Conservation (phyloP, 2,329 filamentous ascomycete species). For the Myriosclerotinia scirpicola region DNA sequence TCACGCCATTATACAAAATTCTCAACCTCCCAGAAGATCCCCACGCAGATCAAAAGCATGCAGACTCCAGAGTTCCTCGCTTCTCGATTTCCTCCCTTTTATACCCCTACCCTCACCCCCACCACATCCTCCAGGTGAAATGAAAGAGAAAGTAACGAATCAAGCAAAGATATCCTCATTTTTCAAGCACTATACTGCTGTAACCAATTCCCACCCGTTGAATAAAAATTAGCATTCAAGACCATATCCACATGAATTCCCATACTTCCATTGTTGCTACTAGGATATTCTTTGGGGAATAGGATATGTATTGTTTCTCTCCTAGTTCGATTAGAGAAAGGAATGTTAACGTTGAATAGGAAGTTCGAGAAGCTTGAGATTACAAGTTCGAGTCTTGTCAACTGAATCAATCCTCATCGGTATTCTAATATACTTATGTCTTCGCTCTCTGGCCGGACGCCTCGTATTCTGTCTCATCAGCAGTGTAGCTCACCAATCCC, state of each 20-base stretch:
- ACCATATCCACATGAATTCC: constrained; percentile 55
- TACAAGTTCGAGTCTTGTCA: background rate
- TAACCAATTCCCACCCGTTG: constrained; percentile 55
- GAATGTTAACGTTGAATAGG: too few relatives aligned
- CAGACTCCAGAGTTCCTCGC: constrained; percentile 40
- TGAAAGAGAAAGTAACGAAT: constrained; percentile 8
- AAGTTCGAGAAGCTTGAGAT: background rate
- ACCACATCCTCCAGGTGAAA: constrained; percentile 8
- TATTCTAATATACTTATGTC: constrained; percentile 66
- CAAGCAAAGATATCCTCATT: constrained; percentile 45
- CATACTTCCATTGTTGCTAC: constrained; percentile 45
- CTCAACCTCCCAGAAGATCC: constrained; percentile 51
- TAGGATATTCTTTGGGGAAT: background rate
- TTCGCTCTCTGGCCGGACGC: constrained; percentile 58
- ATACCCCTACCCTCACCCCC: constrained; percentile 28
- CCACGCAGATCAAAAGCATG: constrained; percentile 48
- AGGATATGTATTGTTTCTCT: background rate
- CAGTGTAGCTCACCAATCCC: constrained; percentile 76
- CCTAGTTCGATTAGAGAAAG: too few relatives aligned
- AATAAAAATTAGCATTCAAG: constrained; percentile 55
- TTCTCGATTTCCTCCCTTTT: constrained; percentile 27
- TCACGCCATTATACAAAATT: constrained; percentile 70
- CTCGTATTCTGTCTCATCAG: constrained; percentile 65
- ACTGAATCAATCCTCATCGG: constrained; percentile 45
- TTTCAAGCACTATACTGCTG: constrained; percentile 56